phyloP scores from a whole-genome alignment of 2,329 filamentous ascomycete genomes.

The Aspergillus sp. region DNA sequence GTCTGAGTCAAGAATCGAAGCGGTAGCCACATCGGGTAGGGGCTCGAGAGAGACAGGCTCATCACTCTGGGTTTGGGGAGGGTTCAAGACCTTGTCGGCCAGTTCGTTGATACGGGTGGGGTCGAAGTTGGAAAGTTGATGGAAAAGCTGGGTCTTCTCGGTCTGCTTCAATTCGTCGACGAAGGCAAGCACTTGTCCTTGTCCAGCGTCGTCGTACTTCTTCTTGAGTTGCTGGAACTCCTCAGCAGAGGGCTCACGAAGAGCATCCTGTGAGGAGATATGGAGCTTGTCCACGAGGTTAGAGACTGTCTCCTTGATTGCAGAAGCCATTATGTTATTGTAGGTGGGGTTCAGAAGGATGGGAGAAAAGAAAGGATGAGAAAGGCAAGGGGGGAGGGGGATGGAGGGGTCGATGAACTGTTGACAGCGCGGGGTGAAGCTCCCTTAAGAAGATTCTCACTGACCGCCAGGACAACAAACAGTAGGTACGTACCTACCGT shows the following conservation, averaged over 20 bases:
- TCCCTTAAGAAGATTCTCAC: conserved; percentile 6
- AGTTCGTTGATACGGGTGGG: conserved; percentile 84
- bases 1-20: conserved; percentile 87
- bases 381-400: conserved; percentile 2
- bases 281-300: conserved; percentile 46
- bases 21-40: conserved; percentile 77
- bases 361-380: neutral
- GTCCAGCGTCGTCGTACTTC: conserved; percentile 68
- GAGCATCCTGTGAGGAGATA: conserved; percentile 31
- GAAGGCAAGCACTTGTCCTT: conserved; percentile 81
- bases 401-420: conserved; percentile 8
- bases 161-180: conserved; percentile 70
- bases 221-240: conserved; percentile 64
- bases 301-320: conserved; percentile 42
- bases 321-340: conserved; percentile 29
- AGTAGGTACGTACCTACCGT: neutral
- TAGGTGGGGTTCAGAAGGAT: neutral
- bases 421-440: conserved; percentile 22
- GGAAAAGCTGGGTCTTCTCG: conserved; percentile 74
- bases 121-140: conserved; percentile 77
- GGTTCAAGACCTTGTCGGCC: conserved; percentile 74
- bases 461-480: conserved; percentile 7
- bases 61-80: conserved; percentile 53
- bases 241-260: conserved; percentile 54
- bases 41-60: conserved; percentile 65